These are phyloP conservation scores for Cylindrotheca fusiformis DNA, from an alignment of 108 stramenopile species.

Conservation along the genomic window DNA sequence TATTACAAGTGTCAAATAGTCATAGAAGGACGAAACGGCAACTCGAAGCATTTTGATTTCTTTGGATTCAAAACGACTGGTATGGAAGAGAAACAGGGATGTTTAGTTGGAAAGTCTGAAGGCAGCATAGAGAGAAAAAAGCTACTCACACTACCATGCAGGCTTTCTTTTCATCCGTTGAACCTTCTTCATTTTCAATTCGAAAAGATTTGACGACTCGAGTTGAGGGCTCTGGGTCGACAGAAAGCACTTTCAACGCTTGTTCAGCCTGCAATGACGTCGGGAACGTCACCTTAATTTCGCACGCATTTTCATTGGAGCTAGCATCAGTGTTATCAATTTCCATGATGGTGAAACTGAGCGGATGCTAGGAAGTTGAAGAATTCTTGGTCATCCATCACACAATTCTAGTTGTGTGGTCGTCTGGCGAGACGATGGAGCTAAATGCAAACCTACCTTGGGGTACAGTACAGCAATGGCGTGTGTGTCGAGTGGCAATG, in stretches of 20 bases:
- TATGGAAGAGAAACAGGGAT: neutral
- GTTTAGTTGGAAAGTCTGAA: neutral
- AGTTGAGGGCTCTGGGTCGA: constrained; percentile 67
- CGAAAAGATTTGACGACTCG: constrained; percentile 60
- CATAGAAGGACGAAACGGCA: constrained; percentile 76
- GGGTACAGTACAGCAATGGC: too few species aligned
- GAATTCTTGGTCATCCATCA: too few species aligned
- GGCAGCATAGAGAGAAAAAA: neutral
- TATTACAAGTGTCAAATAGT: constrained; percentile 70
- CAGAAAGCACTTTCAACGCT: constrained; percentile 52
- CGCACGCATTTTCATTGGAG: too few species aligned
- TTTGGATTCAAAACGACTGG: constrained; percentile 61
- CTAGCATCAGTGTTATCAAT: too few species aligned
- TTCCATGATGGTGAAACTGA: too few species aligned
- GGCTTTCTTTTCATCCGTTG: neutral
- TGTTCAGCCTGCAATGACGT: constrained; percentile 48
- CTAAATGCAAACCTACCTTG: too few species aligned
- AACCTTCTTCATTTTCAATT: constrained; percentile 18
- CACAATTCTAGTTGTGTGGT: too few species aligned
- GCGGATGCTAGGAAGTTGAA: too few species aligned
- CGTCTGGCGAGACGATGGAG: too few species aligned
- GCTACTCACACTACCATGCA: constrained; percentile 9
- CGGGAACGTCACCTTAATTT: constrained; percentile 60
- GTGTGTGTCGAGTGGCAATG: too few species aligned
- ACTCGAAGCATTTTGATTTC: constrained; percentile 84